phyloP scores from a whole-genome alignment of 257 asterid species.

The Przewalskia tangutica region DNA sequence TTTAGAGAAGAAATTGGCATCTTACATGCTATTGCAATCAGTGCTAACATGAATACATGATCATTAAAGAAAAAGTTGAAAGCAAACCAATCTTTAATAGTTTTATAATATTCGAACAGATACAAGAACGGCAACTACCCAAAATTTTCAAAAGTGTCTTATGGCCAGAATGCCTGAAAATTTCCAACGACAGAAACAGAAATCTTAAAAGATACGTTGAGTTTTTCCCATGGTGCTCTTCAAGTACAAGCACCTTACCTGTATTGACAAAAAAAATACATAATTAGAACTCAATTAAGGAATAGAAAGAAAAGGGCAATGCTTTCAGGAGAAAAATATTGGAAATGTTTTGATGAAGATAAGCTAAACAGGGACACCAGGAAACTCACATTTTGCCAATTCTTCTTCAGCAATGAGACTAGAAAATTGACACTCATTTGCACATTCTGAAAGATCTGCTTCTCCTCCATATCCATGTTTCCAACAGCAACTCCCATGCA shows the following conservation, averaged over 20 bases:
- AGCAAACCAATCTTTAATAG: neutral
- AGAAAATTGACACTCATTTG: constrained; percentile 14
- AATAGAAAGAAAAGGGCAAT: neutral
- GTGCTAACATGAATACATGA: neutral
- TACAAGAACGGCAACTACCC: neutral
- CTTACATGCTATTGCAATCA: neutral
- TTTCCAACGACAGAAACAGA: neutral
- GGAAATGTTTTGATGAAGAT: neutral
- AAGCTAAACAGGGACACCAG: neutral
- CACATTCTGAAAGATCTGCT: constrained; percentile 5
- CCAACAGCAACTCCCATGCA: constrained; percentile 9
- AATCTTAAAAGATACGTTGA: constrained; percentile 5
- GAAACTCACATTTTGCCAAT: constrained; percentile 13
- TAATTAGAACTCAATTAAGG: neutral
- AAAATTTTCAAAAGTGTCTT: neutral
- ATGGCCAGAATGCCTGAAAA: neutral
- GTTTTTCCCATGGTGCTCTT: constrained; percentile 14
- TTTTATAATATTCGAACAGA: neutral
- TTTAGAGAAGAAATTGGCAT: neutral
- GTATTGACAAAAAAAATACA: neutral
- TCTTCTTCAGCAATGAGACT: constrained; percentile 14
- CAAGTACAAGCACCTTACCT: constrained; percentile 11
- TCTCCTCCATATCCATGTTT: constrained; percentile 7
- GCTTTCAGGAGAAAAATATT: neutral
- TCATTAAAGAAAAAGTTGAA: neutral